Evolutionary conservation across 1,284 basidiomycete genomes (phyloP), one percentile per base, ranked within the genome.

Genomic region (Ceratorhiza oryzae-sativae): DNA sequence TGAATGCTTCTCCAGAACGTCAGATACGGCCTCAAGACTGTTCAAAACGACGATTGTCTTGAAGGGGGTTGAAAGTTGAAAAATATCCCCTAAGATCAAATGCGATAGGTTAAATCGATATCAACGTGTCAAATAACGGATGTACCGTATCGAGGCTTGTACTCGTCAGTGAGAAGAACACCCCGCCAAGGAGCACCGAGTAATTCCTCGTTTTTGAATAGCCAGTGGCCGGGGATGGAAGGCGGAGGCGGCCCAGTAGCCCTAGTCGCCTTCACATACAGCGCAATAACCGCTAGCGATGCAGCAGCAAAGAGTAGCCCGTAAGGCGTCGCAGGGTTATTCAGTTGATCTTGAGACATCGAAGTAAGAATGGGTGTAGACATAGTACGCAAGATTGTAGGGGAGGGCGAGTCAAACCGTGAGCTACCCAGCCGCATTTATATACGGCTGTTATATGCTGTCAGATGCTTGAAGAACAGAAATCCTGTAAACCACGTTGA

Each of bases 181-280:
- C 34, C 34, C 1, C 62, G 45, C 62, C 62, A 67, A 2, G 62
- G 49, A 4, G 48, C 25, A 20, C 23, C 9, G 3, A 53, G 10
- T 4, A 67, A 15, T 5, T 41, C 8, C 18, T 42, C 34, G 15
- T 67, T 67, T 20, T 67, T 67, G 62, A 53, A 67, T 8, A 67
- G 42, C 62, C 62, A 67, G 20, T 67, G 62, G 1, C 62, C 62
- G 55, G 62, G 62, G 1, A 67, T n/a, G 10, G n/a, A 53, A 20
- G 62, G 62, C 3, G 62, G 62, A 2, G 30, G 20, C 2, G 13
- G 13, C 13, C 13, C 13, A 6, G 6, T 39, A 13, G 6, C 13
- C 13, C 36, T 6, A 6, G 36, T 39, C 13, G 36, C 6, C 36
- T 39, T 39, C 6, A 39, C 13, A 13, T 39, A 39, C 13, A 13